Evolutionary conservation across 768 basidiomycete genomes (phyloP).

Genomic region (Coprinellus aureogranulatus): DNA sequence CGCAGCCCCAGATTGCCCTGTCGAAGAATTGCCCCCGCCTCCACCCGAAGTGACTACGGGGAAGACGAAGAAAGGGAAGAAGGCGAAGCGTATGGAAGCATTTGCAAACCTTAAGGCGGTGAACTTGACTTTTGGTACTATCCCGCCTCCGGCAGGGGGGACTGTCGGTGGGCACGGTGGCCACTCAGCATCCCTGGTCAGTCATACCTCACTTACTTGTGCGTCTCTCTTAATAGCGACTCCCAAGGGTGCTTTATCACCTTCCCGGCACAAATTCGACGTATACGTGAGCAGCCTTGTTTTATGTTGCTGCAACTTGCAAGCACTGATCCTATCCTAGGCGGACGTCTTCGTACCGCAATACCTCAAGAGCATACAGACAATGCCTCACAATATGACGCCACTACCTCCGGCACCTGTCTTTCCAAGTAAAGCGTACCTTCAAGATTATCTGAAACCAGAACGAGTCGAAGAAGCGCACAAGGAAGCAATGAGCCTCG

Average conservation of each 20-base stretch:
- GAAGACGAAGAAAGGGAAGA: background rate
- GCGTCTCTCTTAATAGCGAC: background rate
- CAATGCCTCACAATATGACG: constrained; percentile 38
- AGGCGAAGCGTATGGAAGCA: background rate
- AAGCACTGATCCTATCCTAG: constrained; percentile 22
- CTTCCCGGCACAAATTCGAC: background rate
- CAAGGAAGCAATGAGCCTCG: constrained; percentile 14
- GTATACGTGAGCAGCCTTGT: constrained; percentile 1
- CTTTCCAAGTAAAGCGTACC: constrained; percentile 42
- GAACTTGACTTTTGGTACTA: too few species aligned
- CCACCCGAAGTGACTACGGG: constrained; percentile 1
- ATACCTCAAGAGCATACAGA: constrained; percentile 50
- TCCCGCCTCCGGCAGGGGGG: too few species aligned
- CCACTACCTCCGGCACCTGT: constrained; percentile 40
- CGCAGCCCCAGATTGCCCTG: background rate
- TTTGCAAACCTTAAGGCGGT: background rate
- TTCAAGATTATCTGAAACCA: constrained; percentile 39
- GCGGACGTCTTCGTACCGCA: constrained; percentile 49
- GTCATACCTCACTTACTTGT: too few species aligned
- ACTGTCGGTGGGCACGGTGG: too few species aligned
- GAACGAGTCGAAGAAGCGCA: constrained; percentile 30
- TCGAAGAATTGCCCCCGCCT: background rate
- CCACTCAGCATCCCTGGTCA: too few species aligned
- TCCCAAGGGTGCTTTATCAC: background rate
- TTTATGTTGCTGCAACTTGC: background rate